Evolutionary conservation across 352 stramenopile species (phyloP).

Genomic region (Phytophthora meadii): DNA sequence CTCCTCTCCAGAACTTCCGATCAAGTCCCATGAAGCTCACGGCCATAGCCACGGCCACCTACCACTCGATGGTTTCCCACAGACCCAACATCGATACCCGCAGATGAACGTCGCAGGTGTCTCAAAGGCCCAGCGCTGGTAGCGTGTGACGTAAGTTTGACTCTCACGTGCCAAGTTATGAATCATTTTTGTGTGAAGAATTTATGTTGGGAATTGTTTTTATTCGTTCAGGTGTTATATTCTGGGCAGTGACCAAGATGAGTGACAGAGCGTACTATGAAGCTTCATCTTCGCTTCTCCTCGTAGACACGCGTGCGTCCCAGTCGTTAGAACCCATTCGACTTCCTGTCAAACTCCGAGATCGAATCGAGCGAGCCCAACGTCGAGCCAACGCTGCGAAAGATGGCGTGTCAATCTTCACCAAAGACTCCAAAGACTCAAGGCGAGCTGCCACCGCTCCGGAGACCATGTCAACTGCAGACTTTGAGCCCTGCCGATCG

Average conservation of each 20-base stretch:
- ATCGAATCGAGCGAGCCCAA: conserved; percentile 67
- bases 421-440: conserved; percentile 34
- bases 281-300: conserved; percentile 11
- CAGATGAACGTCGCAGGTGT: conserved; percentile 15
- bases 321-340: conserved; percentile 68
- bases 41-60: conserved; percentile 10
- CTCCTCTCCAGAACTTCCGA: conserved; percentile 11
- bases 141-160: conserved; percentile 6
- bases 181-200: conserved; percentile 32
- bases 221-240: not conserved
- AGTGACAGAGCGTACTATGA: conserved; percentile 19
- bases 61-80: conserved; percentile 8
- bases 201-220: conserved; percentile 8
- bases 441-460: conserved; percentile 18
- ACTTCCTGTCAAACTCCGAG: conserved; percentile 66
- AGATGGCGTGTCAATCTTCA: conserved; percentile 74
- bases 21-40: conserved; percentile 21
- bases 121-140: conserved; percentile 26
- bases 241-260: conserved; percentile 4
- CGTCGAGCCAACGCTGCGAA: conserved; percentile 72
- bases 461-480: conserved; percentile 6
- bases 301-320: conserved; percentile 64
- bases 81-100: conserved; percentile 19
- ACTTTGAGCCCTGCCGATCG: conserved; percentile 6
- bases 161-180: conserved; percentile 6